phyloP scores from a whole-genome alignment of 2,329 filamentous ascomycete species.

The Coniochaeta hoffmannii region DNA sequence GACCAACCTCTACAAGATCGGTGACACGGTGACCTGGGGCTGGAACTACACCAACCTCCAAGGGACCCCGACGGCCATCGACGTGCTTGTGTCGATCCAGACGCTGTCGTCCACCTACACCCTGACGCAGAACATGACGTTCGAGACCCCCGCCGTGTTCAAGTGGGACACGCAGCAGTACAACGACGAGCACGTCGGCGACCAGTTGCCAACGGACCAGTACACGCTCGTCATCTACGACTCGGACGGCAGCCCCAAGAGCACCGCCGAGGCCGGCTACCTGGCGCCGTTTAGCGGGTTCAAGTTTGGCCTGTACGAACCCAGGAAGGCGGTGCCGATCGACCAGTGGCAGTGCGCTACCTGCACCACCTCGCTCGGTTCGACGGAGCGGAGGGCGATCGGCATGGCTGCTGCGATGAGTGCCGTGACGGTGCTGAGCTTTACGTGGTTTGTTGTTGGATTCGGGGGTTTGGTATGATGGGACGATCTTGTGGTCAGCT shows the following conservation, averaged over 20 bases:
- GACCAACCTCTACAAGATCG: conserved; percentile 51
- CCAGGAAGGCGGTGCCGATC: conserved; percentile 42
- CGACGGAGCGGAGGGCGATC: conserved; percentile 38
- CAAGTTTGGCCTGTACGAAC: conserved; percentile 51
- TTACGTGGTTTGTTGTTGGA: conserved; percentile 57
- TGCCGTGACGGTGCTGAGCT: conserved; percentile 48
- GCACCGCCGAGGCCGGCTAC: conserved; percentile 48
- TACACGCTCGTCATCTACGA: conserved; percentile 59
- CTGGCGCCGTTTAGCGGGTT: conserved; percentile 40
- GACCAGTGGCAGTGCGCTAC: conserved; percentile 48
- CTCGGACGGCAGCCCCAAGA: conserved; percentile 41
- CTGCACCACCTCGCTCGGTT: conserved; percentile 45
- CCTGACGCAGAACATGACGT: conserved; percentile 57
- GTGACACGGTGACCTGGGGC: conserved; percentile 49
- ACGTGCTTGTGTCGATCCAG: conserved; percentile 51
- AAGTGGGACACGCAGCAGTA: conserved; percentile 51
- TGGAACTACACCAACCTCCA: conserved; percentile 61
- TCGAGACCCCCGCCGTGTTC: conserved; percentile 39
- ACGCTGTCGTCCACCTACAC: conserved; percentile 47
- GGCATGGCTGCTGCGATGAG: conserved; percentile 47
- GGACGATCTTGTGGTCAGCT: not conserved
- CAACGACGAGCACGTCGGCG: conserved; percentile 34
- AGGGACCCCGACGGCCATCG: conserved; percentile 51
- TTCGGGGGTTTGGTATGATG: conserved; percentile 22
- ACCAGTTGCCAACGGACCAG: conserved; percentile 42